Base-by-base conservation (phyloP, 768 basidiomycete species). In the Floccularia luteovirens region DNA sequence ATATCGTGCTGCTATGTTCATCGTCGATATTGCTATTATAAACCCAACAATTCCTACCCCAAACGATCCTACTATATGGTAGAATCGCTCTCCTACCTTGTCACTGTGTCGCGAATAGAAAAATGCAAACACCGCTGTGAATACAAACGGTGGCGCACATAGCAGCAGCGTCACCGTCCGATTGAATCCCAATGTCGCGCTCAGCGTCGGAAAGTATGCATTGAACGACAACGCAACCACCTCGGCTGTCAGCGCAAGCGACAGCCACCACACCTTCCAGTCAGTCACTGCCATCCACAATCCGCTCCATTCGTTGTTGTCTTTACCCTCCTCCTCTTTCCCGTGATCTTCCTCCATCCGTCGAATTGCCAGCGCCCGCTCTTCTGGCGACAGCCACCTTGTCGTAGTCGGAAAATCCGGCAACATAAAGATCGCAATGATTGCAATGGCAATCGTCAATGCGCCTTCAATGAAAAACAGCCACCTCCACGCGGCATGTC, bases 181-280 rank as follows among this genome's bases (percentile, higher is more conserved):
- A 45, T 61, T 68, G 63, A 72, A 84, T 14, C 82, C 82, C 59
- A 92, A 64, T 8, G 88, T 91, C n/a, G 70, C 74, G 21, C 74
- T 74, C 33, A 91, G 59, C 0, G 88, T 85, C 4, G 83, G 86
- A 62, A 90, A 90, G 58, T 79, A 88, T 5, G 78, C 79, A 54
- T 86, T 82, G 68, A 90, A 90, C 3, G 77, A 79, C 20, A 88
- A 51, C 6, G 82, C 75, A 25, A 83, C 59, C 24, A 76, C 71
- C 60, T 78, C 69, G 48, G 69, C 70, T 11, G 75, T 74, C 41
- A 86, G 56, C 2, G 79, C 69, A 22, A 88, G 40, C 14, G 82
- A 69, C 31, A 93, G 67, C 74, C 75, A 85, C 82, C 88, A 91
- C 27, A 92, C 85, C 56, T 81, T 85, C 82, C 81, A 79, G 51